Percentiles rank a stretch among this genome's conserved stretches.
Conservation (phyloP, 495 filamentous ascomycete species). For the Aspergillus indologenus region DNA sequence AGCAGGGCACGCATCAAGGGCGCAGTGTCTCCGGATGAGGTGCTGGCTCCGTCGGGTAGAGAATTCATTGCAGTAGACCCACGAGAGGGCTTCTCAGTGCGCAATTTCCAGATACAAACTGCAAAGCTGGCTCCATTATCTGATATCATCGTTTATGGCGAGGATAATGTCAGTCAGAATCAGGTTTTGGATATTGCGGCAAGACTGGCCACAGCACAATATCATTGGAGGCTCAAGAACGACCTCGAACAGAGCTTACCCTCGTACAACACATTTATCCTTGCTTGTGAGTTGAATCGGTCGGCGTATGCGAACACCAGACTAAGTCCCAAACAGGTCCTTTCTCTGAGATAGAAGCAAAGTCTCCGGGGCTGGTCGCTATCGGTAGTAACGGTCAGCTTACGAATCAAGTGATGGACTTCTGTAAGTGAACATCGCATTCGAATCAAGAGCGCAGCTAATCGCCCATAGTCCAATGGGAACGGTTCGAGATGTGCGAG, state of each 20-base stretch:
- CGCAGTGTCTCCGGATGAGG: constrained; percentile 74
- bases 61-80: constrained; percentile 67
- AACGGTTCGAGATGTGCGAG: constrained; percentile 84
- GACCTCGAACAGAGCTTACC: constrained; percentile 55
- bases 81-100: constrained; percentile 74
- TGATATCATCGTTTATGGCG: constrained; percentile 89
- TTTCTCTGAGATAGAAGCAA: constrained; percentile 71
- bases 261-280: constrained; percentile 79
- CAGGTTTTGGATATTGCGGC: constrained; percentile 65
- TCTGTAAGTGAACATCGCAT: constrained; percentile 53
- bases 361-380: constrained; percentile 67
- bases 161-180: constrained; percentile 51
- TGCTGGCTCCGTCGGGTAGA: constrained; percentile 50
- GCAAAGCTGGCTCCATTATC: constrained; percentile 85
- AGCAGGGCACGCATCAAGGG: constrained; percentile 76
- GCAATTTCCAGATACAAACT: constrained; percentile 96
- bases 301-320: background rate
- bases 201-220: constrained; percentile 71
- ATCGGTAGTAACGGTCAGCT: constrained; percentile 68
- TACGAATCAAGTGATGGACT: constrained; percentile 82
- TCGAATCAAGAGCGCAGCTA: constrained; percentile 12
- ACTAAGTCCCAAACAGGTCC: constrained; percentile 46
- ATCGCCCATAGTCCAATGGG: constrained; percentile 63
- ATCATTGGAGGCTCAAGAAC: constrained; percentile 64
- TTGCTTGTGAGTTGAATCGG: constrained; percentile 52